These are phyloP conservation scores for Orbilia brochopaga DNA, from an alignment of 2,329 filamentous ascomycete genomes.

Conservation along the genomic window DNA sequence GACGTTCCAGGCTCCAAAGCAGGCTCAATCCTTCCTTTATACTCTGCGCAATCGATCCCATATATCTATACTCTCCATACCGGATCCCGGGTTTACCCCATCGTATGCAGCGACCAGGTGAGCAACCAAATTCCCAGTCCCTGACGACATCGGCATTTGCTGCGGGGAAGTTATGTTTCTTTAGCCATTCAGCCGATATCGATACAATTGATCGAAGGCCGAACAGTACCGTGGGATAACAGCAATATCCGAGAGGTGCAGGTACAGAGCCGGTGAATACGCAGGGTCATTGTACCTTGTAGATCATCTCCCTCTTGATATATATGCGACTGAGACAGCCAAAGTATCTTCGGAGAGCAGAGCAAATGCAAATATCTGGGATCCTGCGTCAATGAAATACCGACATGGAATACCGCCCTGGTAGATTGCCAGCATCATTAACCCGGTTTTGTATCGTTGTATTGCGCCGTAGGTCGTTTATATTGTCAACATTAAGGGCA, in stretches of 20 bases:
- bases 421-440: not conserved
- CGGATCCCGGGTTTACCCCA: slow-evolving; percentile 13
- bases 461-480: slow-evolving; percentile 11
- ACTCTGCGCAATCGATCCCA: slow-evolving; percentile 4
- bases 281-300: slow-evolving; percentile 13
- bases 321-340: slow-evolving; percentile 8
- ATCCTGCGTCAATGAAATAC: slow-evolving; percentile 40
- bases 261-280: slow-evolving; percentile 7
- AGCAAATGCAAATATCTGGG: slow-evolving; percentile 11
- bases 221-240: not conserved
- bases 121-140: slow-evolving; percentile 18
- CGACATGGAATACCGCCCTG: slow-evolving; percentile 12
- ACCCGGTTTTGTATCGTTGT: not conserved
- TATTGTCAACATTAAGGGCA: slow-evolving; percentile 16
- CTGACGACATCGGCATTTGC: slow-evolving; percentile 11
- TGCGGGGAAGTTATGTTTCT: slow-evolving; percentile 18
- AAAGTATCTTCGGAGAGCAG: slow-evolving; percentile 1
- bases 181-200: slow-evolving; percentile 50
- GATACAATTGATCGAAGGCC: slow-evolving; percentile 10
- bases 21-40: slow-evolving; percentile 33
- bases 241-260: not conserved
- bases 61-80: slow-evolving; percentile 15
- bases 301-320: slow-evolving; percentile 35
- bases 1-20: slow-evolving; percentile 6
- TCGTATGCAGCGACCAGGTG: slow-evolving; percentile 2